These are phyloP conservation scores for Mortierella polycephala DNA, from an alignment of 371 early-diverging fungal genomes.

Conservation along the genomic window DNA sequence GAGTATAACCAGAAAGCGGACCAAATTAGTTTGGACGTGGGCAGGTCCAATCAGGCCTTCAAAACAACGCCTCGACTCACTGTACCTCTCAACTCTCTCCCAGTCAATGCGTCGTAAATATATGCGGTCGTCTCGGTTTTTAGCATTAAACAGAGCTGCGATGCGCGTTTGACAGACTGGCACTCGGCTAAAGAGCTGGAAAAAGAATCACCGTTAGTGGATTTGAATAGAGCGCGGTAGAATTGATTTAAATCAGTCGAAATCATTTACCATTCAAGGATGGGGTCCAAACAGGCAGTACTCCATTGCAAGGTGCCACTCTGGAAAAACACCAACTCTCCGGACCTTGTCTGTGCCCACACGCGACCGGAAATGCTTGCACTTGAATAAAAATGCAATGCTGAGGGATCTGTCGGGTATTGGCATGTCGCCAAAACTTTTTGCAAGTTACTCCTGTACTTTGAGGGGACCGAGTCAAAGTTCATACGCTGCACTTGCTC, in stretches of 20 bases:
- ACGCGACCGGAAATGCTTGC: not conserved
- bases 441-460: slow-evolving; percentile 14
- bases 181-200: slow-evolving; percentile 12
- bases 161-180: not conserved
- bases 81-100: slow-evolving; percentile 15
- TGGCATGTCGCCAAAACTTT: not conserved
- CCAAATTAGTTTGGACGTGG: not conserved
- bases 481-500: not conserved
- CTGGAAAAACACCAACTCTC: slow-evolving; percentile 21
- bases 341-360: slow-evolving; percentile 28
- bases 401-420: not conserved
- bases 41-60: not conserved
- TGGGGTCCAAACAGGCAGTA: not conserved
- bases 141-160: slow-evolving; percentile 12
- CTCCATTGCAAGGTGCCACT: slow-evolving; percentile 28
- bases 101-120: slow-evolving; percentile 16
- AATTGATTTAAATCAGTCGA: not conserved
- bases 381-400: not conserved
- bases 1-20: not conserved
- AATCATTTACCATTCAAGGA: slow-evolving; percentile 12
- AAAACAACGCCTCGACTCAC: not conserved
- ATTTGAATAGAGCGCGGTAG: not conserved
- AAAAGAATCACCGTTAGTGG: not conserved
- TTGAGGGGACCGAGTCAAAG: slow-evolving; percentile 1
- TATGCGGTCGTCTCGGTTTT: not conserved